Evolutionary conservation across 1,139 yeast species (phyloP).

Genomic region (Lizanozyma gosingica): DNA sequence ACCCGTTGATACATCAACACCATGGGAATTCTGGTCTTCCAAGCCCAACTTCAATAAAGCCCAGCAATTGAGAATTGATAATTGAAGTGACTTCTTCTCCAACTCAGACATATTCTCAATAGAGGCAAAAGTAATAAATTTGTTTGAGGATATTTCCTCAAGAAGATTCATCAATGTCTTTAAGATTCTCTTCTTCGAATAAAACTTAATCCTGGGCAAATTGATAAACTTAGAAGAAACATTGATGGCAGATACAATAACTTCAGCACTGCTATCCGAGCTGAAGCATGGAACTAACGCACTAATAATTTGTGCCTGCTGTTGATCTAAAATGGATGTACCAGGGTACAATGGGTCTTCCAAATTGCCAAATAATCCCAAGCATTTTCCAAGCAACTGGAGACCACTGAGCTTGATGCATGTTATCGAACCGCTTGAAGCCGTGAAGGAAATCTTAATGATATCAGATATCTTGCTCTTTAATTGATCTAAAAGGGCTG

Average conservation of each 20-base stretch:
- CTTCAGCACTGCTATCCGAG: constrained; percentile 59
- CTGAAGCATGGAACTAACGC: constrained; percentile 88
- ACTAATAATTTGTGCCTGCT: constrained; percentile 88
- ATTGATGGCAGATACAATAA: constrained; percentile 70
- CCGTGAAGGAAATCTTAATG: constrained; percentile 74
- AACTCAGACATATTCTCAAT: constrained; percentile 37
- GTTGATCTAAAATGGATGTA: constrained; percentile 73
- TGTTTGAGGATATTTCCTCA: constrained; percentile 47
- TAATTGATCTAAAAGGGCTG: constrained; percentile 31
- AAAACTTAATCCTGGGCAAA: constrained; percentile 36
- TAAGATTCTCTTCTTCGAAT: constrained; percentile 52
- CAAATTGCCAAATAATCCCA: constrained; percentile 41
- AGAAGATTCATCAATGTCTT: constrained; percentile 60
- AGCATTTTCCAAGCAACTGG: constrained; percentile 39
- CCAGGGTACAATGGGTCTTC: constrained; percentile 71
- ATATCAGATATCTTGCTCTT: constrained; percentile 56
- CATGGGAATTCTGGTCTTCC: constrained; percentile 17
- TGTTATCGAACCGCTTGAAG: constrained; percentile 66
- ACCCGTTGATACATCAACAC: too few species aligned
- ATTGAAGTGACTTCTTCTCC: constrained; percentile 42
- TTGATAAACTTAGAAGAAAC: constrained; percentile 72
- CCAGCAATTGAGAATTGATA: constrained; percentile 82
- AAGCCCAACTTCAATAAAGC: constrained; percentile 60
- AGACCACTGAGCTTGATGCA: constrained; percentile 61
- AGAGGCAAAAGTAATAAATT: constrained; percentile 33